These are phyloP conservation scores for Cryptococcus depauperatus DNA, from an alignment of 1,284 basidiomycete species.

Conservation along the genomic window DNA sequence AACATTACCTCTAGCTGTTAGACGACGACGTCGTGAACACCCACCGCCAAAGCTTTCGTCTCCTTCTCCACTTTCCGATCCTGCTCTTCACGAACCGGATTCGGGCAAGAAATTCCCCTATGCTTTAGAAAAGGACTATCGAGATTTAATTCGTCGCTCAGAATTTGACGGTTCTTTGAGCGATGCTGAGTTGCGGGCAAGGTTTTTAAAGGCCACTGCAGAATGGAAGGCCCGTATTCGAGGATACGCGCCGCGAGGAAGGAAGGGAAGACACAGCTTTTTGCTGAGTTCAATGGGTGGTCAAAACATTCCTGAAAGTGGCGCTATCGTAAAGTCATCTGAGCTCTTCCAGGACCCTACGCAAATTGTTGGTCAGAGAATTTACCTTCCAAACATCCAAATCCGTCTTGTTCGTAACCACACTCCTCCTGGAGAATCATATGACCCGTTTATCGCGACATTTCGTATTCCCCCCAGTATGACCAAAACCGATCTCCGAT, in stretches of 20 bases:
- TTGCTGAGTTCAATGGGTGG: constrained; percentile 12
- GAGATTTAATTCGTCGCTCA: constrained; percentile 12
- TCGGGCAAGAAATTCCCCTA: constrained; percentile 21
- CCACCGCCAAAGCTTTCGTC: constrained; percentile 13
- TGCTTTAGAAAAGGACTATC: constrained; percentile 34
- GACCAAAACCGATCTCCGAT: constrained; percentile 85
- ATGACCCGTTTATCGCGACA: constrained; percentile 90
- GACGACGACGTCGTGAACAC: constrained; percentile 22
- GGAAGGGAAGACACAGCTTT: constrained; percentile 8
- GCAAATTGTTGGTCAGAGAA: constrained; percentile 63
- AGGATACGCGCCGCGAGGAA: constrained; percentile 21
- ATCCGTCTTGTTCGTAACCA: constrained; percentile 78
- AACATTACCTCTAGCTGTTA: constrained; percentile 32
- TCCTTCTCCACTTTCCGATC: constrained; percentile 19
- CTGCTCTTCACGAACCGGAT: constrained; percentile 11
- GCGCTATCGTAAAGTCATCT: background rate
- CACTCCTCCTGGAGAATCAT: constrained; percentile 65
- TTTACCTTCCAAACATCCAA: constrained; percentile 81
- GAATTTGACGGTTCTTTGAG: constrained; percentile 23
- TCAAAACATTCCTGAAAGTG: background rate
- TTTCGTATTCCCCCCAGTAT: constrained; percentile 75
- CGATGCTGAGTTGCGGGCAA: constrained; percentile 25
- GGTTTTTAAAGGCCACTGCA: constrained; percentile 30
- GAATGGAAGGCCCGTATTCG: constrained; percentile 35
- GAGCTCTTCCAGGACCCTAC: background rate